Conservation (phyloP, 768 basidiomycete species). For the Rickenella mellea region DNA sequence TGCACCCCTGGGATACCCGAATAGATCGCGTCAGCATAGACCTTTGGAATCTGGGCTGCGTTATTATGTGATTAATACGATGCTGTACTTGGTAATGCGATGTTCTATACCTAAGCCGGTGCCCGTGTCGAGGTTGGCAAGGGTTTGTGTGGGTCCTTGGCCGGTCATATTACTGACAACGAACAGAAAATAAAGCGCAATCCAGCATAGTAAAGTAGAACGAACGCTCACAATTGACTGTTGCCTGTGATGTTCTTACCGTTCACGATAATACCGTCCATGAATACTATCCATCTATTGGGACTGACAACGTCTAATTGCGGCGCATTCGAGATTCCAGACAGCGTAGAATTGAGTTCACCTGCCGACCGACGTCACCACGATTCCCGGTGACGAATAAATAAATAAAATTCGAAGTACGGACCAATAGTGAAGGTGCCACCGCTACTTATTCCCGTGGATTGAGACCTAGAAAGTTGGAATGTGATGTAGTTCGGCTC, state of each 20-base stretch:
- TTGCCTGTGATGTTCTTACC: background rate
- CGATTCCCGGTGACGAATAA: too few relatives aligned
- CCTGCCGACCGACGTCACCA: too few relatives aligned
- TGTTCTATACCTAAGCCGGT: too few relatives aligned
- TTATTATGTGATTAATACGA: too few relatives aligned
- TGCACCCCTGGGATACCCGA: constrained; percentile 17
- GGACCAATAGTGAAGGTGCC: constrained; percentile 12
- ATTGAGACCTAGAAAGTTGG: constrained; percentile 7
- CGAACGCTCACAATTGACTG: background rate
- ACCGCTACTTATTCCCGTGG: constrained; percentile 8
- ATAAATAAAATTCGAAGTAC: too few relatives aligned
- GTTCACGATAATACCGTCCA: constrained; percentile 5
- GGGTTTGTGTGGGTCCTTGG: constrained; percentile 7
- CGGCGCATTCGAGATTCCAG: constrained; percentile 5
- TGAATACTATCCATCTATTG: constrained; percentile 2
- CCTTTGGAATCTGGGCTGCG: constrained; percentile 15
- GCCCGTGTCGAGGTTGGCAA: constrained; percentile 20
- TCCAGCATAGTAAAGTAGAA: too few relatives aligned
- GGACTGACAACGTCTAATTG: constrained; percentile 7
- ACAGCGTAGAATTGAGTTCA: background rate
- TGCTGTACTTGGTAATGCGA: too few relatives aligned
- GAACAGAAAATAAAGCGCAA: background rate
- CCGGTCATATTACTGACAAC: background rate
- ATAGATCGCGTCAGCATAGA: constrained; percentile 21
- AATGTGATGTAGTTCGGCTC: constrained; percentile 9